A percentile compares a stretch with the other conserved stretches of the same genome.
Evolutionary conservation across 768 basidiomycete genomes (phyloP).

Genomic region (Leccinellum rugosiceps): DNA sequence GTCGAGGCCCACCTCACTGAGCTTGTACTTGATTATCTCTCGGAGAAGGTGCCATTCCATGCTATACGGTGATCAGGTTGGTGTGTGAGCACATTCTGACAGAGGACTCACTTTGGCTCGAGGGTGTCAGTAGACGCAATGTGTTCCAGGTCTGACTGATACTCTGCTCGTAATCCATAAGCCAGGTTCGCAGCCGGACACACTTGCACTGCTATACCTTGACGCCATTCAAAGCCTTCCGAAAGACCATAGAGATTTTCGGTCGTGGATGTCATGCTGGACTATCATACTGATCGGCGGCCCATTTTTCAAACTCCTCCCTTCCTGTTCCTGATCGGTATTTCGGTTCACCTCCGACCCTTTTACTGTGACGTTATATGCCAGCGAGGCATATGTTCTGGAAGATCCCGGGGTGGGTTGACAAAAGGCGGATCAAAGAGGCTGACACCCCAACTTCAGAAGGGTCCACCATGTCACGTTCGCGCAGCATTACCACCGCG

Average conservation of each 20-base stretch:
- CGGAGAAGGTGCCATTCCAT: constrained; percentile 69
- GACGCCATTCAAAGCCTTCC: constrained; percentile 46
- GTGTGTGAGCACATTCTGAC: not conserved
- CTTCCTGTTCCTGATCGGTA: too few species aligned
- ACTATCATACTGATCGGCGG: not conserved
- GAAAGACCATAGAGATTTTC: constrained; percentile 10
- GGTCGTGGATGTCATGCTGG: constrained; percentile 20
- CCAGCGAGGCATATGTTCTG: not conserved
- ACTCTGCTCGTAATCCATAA: constrained; percentile 39
- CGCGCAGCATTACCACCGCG: constrained; percentile 4
- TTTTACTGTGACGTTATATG: not conserved
- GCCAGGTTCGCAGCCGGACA: not conserved
- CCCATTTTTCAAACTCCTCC: not conserved
- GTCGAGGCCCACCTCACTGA: constrained; percentile 51
- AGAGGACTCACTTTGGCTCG: constrained; percentile 43
- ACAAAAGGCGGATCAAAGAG: not conserved
- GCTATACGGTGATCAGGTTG: constrained; percentile 35
- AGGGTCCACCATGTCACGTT: constrained; percentile 15
- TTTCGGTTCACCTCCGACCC: not conserved
- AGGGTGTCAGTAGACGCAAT: constrained; percentile 64
- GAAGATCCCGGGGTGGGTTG: not conserved
- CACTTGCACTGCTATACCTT: constrained; percentile 37
- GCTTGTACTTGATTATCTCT: constrained; percentile 68
- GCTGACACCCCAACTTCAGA: not conserved
- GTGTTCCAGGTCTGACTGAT: constrained; percentile 54